These are phyloP conservation scores for Nakaseomyces glabratus DNA, from an alignment of 1,139 yeast species.

Conservation along the genomic window DNA sequence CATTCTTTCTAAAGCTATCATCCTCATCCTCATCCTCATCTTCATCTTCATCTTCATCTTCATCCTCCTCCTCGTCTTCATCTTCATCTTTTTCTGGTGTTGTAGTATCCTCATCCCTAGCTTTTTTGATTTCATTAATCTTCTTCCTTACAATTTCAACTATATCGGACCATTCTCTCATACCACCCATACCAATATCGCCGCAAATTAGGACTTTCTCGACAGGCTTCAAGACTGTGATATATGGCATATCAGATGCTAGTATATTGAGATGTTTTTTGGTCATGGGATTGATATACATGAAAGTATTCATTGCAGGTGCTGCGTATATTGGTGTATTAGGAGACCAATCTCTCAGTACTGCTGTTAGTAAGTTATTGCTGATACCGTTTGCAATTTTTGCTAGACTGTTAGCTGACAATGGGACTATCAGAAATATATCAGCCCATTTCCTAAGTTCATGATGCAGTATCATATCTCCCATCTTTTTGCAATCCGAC, in stretches of 20 bases:
- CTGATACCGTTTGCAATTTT: constrained; percentile 84
- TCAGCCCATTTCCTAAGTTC: constrained; percentile 96
- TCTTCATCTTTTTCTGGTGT: constrained; percentile 11
- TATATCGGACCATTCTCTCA: constrained; percentile 92
- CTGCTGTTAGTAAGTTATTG: constrained; percentile 80
- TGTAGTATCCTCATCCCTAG: constrained; percentile 23
- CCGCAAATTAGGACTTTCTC: constrained; percentile 79
- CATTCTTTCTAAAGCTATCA: constrained; percentile 6
- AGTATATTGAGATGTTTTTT: constrained; percentile 68
- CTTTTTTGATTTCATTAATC: constrained; percentile 27
- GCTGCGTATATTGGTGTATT: constrained; percentile 81
- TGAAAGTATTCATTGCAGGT: constrained; percentile 89
- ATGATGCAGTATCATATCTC: constrained; percentile 70
- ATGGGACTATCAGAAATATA: constrained; percentile 74
- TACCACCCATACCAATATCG: constrained; percentile 91
- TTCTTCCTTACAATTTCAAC: constrained; percentile 66
- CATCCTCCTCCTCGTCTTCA: constrained; percentile 16
- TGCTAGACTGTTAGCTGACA: constrained; percentile 86
- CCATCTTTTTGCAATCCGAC: constrained; percentile 47
- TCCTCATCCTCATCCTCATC: constrained; percentile 21
- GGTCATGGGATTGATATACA: constrained; percentile 81
- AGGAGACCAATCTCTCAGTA: constrained; percentile 86
- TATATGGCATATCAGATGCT: constrained; percentile 85
- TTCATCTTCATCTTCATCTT: constrained; percentile 8
- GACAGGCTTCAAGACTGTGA: constrained; percentile 78